Evolutionary conservation across 345 rosid genomes (phyloP), one percentile per base, ranked within the genome.

Genomic region (Punica granatum): DNA sequence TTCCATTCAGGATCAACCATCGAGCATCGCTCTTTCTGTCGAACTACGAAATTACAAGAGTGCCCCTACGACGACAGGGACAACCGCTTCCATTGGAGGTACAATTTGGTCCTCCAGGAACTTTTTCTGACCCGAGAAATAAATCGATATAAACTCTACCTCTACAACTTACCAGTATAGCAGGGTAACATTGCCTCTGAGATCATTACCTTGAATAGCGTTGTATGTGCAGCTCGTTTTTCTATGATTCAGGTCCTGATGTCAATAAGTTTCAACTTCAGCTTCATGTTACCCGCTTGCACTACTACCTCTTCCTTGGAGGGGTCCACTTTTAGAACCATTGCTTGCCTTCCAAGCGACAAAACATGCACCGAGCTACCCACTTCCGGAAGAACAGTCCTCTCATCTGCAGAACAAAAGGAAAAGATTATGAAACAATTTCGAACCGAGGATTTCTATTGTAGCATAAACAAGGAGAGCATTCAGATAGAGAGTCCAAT

Each of bases 251-350:
- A 82, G 58, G 63, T 60, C 69, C 35, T 33, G 71, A 86, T 59
- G 32, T 89, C 91, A 10, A 60, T 37, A 39, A 79, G 72, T 80
- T 90, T 94, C 72, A 94, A 66, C 80, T 84, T 89, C 83, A 90
- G 67, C 79, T 85, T 89, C 92, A 94, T 81, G 78, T 74, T 84
- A 63, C 96, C 96, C 64, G 84, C 94, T 84, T 84, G 96, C 74
- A 93, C 96, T 51, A 81, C 69, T 64, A 93, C 79, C 82, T 87
- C 90, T 73, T 82, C 82, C 80, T 82, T 89, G 1, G 82, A 78
- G 30, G 75, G 77, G 54, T 93, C 99, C 60, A 90, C 88, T 67
- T 70, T 80, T 74, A 90, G 59, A 63, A 93, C 90, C 26, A 75
- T 85, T 43, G 75, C 98, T 67, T 76, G 79, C 79, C 81, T 87